phyloP scores from a whole-genome alignment of 768 basidiomycete genomes.

The Trametes elegans region DNA sequence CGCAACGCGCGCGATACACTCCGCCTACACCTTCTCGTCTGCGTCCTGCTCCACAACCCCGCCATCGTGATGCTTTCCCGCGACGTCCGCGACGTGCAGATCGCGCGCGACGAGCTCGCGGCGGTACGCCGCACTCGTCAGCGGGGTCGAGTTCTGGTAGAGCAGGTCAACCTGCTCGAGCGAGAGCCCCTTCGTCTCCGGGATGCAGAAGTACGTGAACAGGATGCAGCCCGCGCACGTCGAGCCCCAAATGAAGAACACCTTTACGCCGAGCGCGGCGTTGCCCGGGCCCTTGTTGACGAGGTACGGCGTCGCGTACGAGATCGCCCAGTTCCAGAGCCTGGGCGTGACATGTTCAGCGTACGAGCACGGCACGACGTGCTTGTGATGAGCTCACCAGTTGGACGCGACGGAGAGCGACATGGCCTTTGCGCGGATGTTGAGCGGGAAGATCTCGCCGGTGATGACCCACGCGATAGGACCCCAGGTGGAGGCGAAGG shows the following conservation, averaged over 20 bases:
- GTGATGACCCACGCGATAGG: slow-evolving; percentile 59
- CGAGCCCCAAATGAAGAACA: slow-evolving; percentile 84
- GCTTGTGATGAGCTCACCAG: slow-evolving; percentile 36
- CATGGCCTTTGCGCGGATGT: slow-evolving; percentile 77
- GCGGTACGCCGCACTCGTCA: slow-evolving; percentile 41
- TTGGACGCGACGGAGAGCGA: slow-evolving; percentile 67
- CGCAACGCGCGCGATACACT: neutral
- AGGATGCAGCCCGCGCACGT: slow-evolving; percentile 68
- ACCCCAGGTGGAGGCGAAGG: slow-evolving; percentile 58
- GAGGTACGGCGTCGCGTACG: slow-evolving; percentile 49
- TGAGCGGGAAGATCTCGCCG: slow-evolving; percentile 78
- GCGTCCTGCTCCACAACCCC: slow-evolving; percentile 15
- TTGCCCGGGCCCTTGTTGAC: slow-evolving; percentile 45
- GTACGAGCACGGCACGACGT: too few species aligned
- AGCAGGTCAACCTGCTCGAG: slow-evolving; percentile 84
- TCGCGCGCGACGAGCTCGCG: slow-evolving; percentile 30
- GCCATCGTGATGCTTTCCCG: slow-evolving; percentile 3
- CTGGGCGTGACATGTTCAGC: neutral
- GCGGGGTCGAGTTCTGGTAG: slow-evolving; percentile 63
- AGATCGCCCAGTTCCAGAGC: slow-evolving; percentile 72
- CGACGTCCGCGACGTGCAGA: slow-evolving; percentile 23
- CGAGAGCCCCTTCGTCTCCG: slow-evolving; percentile 81
- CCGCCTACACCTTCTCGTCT: slow-evolving; percentile 23
- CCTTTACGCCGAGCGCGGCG: slow-evolving; percentile 62
- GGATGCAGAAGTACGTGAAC: slow-evolving; percentile 80